phyloP scores from a whole-genome alignment of 192 early-diverging fungal species.

The Kappamyces sp. region DNA sequence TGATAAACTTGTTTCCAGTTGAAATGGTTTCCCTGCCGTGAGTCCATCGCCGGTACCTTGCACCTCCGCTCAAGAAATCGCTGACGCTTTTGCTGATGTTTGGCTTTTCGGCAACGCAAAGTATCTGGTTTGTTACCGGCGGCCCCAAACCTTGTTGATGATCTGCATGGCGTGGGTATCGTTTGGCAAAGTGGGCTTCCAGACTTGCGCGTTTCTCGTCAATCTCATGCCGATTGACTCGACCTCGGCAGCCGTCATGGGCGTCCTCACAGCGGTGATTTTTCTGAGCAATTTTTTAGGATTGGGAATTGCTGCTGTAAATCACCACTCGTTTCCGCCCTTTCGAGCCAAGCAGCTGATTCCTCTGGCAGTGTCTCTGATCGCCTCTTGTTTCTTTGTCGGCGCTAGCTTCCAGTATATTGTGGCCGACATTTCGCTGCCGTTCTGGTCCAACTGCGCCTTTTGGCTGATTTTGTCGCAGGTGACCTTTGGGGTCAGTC shows the following conservation, averaged over 20 bases:
- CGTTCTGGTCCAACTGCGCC: background rate
- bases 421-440: background rate
- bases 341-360: slow-evolving; percentile 11
- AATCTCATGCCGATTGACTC: background rate
- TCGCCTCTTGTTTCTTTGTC: background rate
- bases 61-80: slow-evolving; percentile 59
- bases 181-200: background rate
- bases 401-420: background rate
- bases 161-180: too few species aligned
- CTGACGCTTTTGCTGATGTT: slow-evolving; percentile 80
- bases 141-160: too few species aligned
- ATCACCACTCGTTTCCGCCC: background rate
- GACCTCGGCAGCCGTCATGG: background rate
- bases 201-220: background rate
- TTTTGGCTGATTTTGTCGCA: slow-evolving; percentile 11
- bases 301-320: background rate
- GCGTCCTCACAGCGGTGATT: background rate
- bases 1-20: slow-evolving; percentile 58
- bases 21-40: background rate
- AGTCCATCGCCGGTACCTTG: slow-evolving; percentile 21
- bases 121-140: slow-evolving; percentile 48
- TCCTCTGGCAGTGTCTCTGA: background rate
- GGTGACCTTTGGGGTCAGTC: background rate
- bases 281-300: background rate
- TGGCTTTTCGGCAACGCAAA: slow-evolving; percentile 98